Evolutionary conservation across 768 basidiomycete species (phyloP), one percentile per base, ranked within the genome.

Genomic region (Mrakia gelida): DNA sequence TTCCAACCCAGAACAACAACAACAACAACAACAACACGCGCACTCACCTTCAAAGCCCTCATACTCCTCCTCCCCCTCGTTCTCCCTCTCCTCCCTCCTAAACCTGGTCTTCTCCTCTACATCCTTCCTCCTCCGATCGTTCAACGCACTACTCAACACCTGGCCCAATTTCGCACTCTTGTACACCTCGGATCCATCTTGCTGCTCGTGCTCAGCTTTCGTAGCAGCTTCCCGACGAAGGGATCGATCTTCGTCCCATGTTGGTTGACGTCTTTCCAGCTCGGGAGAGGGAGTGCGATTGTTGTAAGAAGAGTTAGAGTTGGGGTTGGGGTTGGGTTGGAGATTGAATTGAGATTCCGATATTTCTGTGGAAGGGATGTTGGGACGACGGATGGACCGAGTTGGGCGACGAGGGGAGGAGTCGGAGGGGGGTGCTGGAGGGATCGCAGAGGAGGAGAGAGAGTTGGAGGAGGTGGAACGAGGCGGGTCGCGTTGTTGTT

Each of bases 381-480:
- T 68, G 21, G 75, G 75, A 15, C 75, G 68, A 3, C 75, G 75
- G 21, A 71, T 26, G 15, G 75, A 76, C 1, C 75, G 75, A 18
- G 68, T 71, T 13, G 75, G 75, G 0, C 75, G 75, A 23, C 70
- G 75, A 45, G 75, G 75, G 21, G 75, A 71, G 23, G 65, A 23
- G 26, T 34, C 63, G 16, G 38, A 34, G 23, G 9, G 10, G 23
- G 45, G 43, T 21, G 61, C 52, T 32, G 41, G 63, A 34, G 62
- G 54, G 52, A 30, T 34, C 32, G 75, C 65, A 23, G 26, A 56
- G 21, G 63, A 45, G 18, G 73, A 75, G 41, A 15, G 28, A 8
- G 75, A 32, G 13, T 21, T n/a, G 62, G 41, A 45, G 21, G 74
- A 62, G n/a, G 38, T 62, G 67, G 67, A 56, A 26, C 54, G 75